These are phyloP conservation scores for Nasturtium officinale DNA, from an alignment of 345 rosid genomes.

Conservation along the genomic window DNA sequence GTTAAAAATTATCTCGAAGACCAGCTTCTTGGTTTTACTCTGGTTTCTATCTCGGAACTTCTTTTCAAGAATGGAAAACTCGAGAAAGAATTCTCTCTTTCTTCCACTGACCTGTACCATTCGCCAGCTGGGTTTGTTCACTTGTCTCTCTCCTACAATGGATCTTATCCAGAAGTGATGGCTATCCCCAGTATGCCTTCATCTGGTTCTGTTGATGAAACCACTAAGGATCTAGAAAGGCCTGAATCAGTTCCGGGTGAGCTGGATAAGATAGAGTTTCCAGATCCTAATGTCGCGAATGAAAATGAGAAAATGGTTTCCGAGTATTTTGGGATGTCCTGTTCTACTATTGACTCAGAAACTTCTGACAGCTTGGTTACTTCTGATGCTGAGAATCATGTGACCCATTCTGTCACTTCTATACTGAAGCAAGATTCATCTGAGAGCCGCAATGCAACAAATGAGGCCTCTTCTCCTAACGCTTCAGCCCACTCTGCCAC, in stretches of 20 bases:
- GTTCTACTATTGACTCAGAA: slow-evolving; percentile 60
- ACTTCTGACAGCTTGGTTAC: slow-evolving; percentile 65
- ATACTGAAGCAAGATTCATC: slow-evolving; percentile 69
- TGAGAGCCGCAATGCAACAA: slow-evolving; percentile 76
- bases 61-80: slow-evolving; percentile 68
- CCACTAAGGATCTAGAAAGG: slow-evolving; percentile 49
- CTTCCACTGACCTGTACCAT: slow-evolving; percentile 93
- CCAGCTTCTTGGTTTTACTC: slow-evolving; percentile 86
- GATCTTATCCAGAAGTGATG: slow-evolving; percentile 92
- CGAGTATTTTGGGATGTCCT: slow-evolving; percentile 77
- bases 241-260: slow-evolving; percentile 58
- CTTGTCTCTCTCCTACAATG: slow-evolving; percentile 74
- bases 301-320: slow-evolving; percentile 97
- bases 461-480: slow-evolving; percentile 74
- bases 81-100: slow-evolving; percentile 92
- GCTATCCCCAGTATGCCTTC: slow-evolving; percentile 59
- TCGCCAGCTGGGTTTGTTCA: slow-evolving; percentile 96
- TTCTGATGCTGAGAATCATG: slow-evolving; percentile 62
- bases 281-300: slow-evolving; percentile 86
- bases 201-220: slow-evolving; percentile 48
- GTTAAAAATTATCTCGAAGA: slow-evolving; percentile 97
- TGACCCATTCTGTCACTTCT: slow-evolving; percentile 52
- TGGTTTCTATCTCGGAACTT: slow-evolving; percentile 93
- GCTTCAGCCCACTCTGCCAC: slow-evolving; percentile 63
- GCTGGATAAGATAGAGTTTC: slow-evolving; percentile 88